Evolutionary conservation across 2,329 filamentous ascomycete genomes (phyloP), one percentile per base, ranked within the genome.

Genomic region (Colletotrichum sp.): DNA sequence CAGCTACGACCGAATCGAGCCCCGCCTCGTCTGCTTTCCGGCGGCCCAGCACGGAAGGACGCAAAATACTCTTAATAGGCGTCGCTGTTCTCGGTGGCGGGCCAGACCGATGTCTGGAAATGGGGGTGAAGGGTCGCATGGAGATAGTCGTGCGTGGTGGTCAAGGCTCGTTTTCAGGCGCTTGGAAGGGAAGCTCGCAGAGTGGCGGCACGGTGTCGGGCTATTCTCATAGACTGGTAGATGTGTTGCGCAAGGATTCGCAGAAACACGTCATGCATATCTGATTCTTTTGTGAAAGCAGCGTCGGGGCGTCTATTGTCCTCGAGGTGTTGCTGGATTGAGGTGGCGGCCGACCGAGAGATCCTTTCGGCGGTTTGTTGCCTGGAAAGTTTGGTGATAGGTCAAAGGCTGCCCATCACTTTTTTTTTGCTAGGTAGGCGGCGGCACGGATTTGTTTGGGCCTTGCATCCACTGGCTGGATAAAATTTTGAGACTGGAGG

Each of bases 61-160:
- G 90, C 64, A 91, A 85, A 55, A 91, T 91, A 12, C 90, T 90
- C 76, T 89, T 90, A 72, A 89, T 86, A 15, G 88, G 87, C 34
- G 87, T 86, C 55, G 84, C 81, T 72, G 74, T 82, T 71, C 81
- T 82, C 39, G 82, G 78, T 30, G 80, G 77, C 63, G 84, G 80
- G 71, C 85, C 82, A 78, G 84, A 79, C 61, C 84, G 67, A 69
- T 79, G 80, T 80, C 83, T 83, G 75, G 83, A 77, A 32, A 81
- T 78, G 18, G 86, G 82, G 16, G 84, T 84, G 73, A 85, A 80
- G 4, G 84, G 82, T 76, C 82, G 82, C 84, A 83, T 83, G 70
- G 63, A 70, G 57, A 76, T 66, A 77, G 26, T 72, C 30, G 36
- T 26, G 59, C 39, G 7, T 59, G 57, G 57, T 68, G 63, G 64